These are phyloP conservation scores for Globisporangium cystogenes DNA, from an alignment of 352 stramenopile species.

Conservation along the genomic window DNA sequence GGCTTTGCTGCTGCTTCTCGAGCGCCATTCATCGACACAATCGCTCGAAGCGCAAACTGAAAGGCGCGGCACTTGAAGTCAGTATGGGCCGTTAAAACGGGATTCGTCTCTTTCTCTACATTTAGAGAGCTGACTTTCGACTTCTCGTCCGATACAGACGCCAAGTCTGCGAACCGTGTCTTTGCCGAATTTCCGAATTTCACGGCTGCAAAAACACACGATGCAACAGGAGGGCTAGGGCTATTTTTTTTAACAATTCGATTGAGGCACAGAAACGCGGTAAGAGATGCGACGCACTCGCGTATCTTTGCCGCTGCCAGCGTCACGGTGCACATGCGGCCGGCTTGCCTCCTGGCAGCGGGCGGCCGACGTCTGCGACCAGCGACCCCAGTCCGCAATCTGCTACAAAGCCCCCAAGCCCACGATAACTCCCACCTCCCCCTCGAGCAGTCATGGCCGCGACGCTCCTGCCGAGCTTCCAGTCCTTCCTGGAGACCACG, in stretches of 20 bases:
- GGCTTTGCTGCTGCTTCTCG: not conserved
- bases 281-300: constrained; percentile 13
- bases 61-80: not conserved
- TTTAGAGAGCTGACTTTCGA: not conserved
- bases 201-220: constrained; percentile 8
- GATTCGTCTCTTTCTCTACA: not conserved
- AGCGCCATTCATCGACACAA: not conserved
- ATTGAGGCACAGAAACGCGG: constrained; percentile 4
- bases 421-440: not conserved
- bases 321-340: no score
- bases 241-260: constrained; percentile 14
- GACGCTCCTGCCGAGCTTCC: constrained; percentile 49
- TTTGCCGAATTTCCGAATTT: not conserved
- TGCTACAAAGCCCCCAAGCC: not conserved
- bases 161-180: not conserved
- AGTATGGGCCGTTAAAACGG: not conserved
- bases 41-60: not conserved
- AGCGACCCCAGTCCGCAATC: not conserved
- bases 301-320: constrained; percentile 44
- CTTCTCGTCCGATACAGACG: not conserved
- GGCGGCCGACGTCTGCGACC: not conserved
- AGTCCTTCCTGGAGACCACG: constrained; percentile 45
- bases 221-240: constrained; percentile 1
- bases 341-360: no score
- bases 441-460: constrained; percentile 22